Evolutionary conservation across 2,329 filamentous ascomycete genomes (phyloP), one percentile per base, ranked within the genome.

Genomic region (Penicillium hesseltinei): DNA sequence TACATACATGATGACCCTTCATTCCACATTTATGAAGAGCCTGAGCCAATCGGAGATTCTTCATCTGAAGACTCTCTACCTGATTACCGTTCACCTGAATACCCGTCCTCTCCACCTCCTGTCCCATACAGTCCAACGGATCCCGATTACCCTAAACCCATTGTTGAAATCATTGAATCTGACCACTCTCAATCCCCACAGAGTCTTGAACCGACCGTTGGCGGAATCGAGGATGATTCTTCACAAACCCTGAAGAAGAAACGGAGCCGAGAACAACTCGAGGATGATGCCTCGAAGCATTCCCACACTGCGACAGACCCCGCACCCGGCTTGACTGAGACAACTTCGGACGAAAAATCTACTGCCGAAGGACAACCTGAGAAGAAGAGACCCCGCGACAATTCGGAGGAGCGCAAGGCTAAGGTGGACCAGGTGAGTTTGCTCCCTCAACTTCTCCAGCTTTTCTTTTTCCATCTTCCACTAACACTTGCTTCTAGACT

Each of bases 221-320:
- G 56, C 43, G 63, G 59, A 45, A 62, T 54, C 52, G 59, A 54
- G 47, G 54, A 60, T 59, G 52, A 69, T 63, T 53, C 66, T 68
- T 27, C 59, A 66, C 52, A 75, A 68, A 46, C 9, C 51, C 74
- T 74, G 10, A 76, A 73, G 62, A 78, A 78, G 66, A 79, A 78
- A 62, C 68, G 77, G 55, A 78, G 76, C 57, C 65, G 73, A 49
- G 77, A 79, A 43, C 72, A 77, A 49, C 65, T 78, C 39, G 75
- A 78, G 56, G 69, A 72, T 33, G 73, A 73, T 29, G 61, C 36
- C 9, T 36, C 53, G 17, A 55, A 61, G 51, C 56, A 69, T 33
- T 23, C 63, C 10, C 27, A 51, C 19, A 40, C 38, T 33, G 21
- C n/a, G 9, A 51, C 49, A 19, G 38, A 25, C 15, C 29, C 49